Evolutionary conservation across 495 filamentous ascomycete species (phyloP).

Genomic region (Xylona heveae): DNA sequence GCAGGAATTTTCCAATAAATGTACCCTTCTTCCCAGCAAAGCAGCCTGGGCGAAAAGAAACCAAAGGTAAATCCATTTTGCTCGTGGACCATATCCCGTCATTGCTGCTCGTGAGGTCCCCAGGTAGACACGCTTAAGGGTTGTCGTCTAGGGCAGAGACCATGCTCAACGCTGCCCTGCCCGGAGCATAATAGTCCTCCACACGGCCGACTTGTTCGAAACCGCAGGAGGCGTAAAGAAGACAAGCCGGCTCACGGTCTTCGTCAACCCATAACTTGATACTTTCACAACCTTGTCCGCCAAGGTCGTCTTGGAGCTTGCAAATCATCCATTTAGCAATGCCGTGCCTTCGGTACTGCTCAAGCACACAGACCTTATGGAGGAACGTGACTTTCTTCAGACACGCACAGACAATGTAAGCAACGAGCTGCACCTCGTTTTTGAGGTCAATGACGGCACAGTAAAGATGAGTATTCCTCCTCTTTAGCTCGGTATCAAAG

Average conservation of each 20-base stretch:
- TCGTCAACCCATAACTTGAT: slow-evolving; percentile 42
- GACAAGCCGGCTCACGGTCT: slow-evolving; percentile 24
- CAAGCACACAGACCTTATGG: slow-evolving; percentile 36
- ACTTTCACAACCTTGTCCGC: slow-evolving; percentile 28
- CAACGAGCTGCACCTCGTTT: slow-evolving; percentile 13
- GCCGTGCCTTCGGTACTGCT: slow-evolving; percentile 28
- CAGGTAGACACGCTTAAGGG: too few relatives aligned
- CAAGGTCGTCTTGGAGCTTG: slow-evolving; percentile 23
- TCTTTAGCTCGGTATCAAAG: slow-evolving; percentile 30
- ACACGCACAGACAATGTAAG: slow-evolving; percentile 32
- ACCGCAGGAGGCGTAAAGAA: slow-evolving; percentile 25
- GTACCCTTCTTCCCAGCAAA: too few relatives aligned
- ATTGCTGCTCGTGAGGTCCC: too few relatives aligned
- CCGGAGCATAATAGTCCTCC: slow-evolving; percentile 33
- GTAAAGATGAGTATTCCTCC: slow-evolving; percentile 30
- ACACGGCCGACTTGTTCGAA: slow-evolving; percentile 30
- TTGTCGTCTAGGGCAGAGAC: too few relatives aligned
- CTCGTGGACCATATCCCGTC: too few relatives aligned
- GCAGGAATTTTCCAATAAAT: too few relatives aligned
- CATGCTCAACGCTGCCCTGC: slow-evolving; percentile 34
- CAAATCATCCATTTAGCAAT: slow-evolving; percentile 28
- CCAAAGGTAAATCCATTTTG: too few relatives aligned
- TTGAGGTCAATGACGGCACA: slow-evolving; percentile 12
- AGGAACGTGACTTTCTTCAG: slow-evolving; percentile 28
- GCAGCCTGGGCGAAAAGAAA: too few relatives aligned